Evolutionary conservation across 2,329 filamentous ascomycete genomes (phyloP), one percentile per base, ranked within the genome.

Genomic region (Elsinoe perseae): DNA sequence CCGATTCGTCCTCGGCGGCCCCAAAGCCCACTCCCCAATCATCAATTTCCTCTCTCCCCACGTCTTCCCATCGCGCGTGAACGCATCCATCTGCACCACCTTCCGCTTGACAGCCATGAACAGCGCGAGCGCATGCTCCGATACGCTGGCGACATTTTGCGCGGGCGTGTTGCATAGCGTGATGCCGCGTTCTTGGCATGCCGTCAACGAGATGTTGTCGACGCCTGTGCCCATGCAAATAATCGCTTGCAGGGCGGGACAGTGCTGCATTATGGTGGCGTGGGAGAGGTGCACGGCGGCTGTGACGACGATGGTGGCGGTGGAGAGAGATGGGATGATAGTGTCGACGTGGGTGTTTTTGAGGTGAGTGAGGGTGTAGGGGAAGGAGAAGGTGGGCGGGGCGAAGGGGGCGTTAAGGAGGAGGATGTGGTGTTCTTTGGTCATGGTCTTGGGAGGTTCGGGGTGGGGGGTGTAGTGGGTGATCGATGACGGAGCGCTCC

Each of bases 51-150:
- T 68, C 44, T 64, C 61, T 36, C 66, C 64, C 76, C 77, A 79
- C 38, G 70, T 69, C 20, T 67, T 64, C 6, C 65, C 69, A 20
- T 62, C 65, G 12, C 65, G 64, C 10, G 67, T 69, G 9, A 70
- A 54, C 16, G 63, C 54, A 62, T 75, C 68, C 61, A 74, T 64
- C 25, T 65, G 62, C 21, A 74, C 62, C 9, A 76, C 68, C 56
- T 68, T 68, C 56, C 75, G 67, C 52, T 76, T 68, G 5, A 74
- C 65, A 4, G 75, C 73, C 60, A 76, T 77, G 63, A 77, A 78
- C 57, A 79, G 62, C 42, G 71, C 74, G 38, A 79, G 70, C 9
- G 76, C 76, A 68, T 79, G 77, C 62, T 79, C 77, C 27, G 70
- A 70, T 1, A 73, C 70, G 2, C 69, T 60, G 9, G 70, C 68